Percentiles rank a stretch among this genome's conserved stretches.
phyloP scores from a whole-genome alignment of 1,139 yeast genomes.

The Spencermartinsiella ligniputridi region DNA sequence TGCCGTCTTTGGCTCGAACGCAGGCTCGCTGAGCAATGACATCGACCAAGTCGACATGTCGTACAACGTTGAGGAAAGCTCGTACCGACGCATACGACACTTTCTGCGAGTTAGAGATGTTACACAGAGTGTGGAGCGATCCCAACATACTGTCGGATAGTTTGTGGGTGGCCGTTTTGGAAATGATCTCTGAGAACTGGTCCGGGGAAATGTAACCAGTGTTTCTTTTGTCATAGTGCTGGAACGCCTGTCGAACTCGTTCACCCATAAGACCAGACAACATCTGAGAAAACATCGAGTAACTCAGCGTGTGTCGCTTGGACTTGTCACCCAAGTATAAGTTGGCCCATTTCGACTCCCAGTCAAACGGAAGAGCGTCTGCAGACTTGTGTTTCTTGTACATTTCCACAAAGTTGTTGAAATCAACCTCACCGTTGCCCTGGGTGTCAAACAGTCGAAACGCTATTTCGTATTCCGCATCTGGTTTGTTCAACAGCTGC shows the following conservation, averaged over 20 bases:
- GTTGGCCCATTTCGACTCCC: conserved; percentile 41
- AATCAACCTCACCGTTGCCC: conserved; percentile 39
- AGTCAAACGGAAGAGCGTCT: conserved; percentile 40
- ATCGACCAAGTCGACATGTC: conserved; percentile 41
- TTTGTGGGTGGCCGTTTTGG: conserved; percentile 39
- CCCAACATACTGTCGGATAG: conserved; percentile 38
- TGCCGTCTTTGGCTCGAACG: conserved; percentile 32
- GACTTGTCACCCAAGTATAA: conserved; percentile 39
- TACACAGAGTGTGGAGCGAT: conserved; percentile 37
- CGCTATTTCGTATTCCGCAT: conserved; percentile 46
- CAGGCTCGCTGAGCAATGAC: conserved; percentile 36
- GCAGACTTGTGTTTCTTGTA: conserved; percentile 35
- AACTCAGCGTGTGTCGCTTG: conserved; percentile 38
- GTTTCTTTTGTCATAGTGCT: conserved; percentile 33
- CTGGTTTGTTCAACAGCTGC: conserved; percentile 38
- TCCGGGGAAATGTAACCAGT: conserved; percentile 41
- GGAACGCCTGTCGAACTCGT: conserved; percentile 44
- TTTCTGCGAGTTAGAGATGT: conserved; percentile 32
- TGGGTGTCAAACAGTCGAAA: conserved; percentile 40
- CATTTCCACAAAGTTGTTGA: conserved; percentile 36
- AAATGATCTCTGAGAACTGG: conserved; percentile 39
- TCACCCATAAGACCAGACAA: conserved; percentile 42
- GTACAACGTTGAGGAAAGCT: conserved; percentile 41
- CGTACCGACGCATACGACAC: conserved; percentile 43
- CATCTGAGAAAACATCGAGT: conserved; percentile 43